These are phyloP conservation scores for Dryadomyces quercus-mongolicae DNA, from an alignment of 2,329 filamentous ascomycete genomes.

Conservation along the genomic window DNA sequence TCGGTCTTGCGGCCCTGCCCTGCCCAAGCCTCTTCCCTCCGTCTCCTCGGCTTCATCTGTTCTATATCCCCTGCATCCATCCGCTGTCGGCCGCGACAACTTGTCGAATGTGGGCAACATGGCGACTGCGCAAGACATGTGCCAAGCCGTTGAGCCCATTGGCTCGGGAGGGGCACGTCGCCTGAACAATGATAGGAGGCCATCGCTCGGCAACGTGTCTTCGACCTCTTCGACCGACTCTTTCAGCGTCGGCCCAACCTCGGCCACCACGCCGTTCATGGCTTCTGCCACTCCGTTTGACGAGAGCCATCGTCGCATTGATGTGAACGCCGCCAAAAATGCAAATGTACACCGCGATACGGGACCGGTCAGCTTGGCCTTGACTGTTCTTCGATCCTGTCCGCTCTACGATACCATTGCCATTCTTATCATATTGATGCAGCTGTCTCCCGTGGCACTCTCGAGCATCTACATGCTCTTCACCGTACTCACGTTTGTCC, in stretches of 20 bases:
- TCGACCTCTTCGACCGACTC: neutral
- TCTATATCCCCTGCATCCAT: neutral
- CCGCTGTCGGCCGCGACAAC: neutral
- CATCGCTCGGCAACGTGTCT: neutral
- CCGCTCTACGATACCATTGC: constrained; percentile 91
- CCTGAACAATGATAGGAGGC: neutral
- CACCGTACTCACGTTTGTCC: constrained; percentile 84
- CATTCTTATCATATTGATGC: constrained; percentile 90
- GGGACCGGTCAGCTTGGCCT: constrained; percentile 63
- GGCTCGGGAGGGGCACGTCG: neutral
- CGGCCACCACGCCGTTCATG: neutral
- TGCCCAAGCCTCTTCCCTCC: neutral
- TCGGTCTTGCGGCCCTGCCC: neutral
- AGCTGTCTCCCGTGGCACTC: constrained; percentile 77
- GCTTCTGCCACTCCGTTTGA: constrained; percentile 20
- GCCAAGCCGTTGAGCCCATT: neutral
- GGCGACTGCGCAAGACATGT: neutral
- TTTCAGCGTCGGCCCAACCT: neutral
- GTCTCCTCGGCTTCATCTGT: neutral
- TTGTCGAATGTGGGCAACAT: neutral
- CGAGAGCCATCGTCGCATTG: constrained; percentile 51
- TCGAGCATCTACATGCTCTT: constrained; percentile 87
- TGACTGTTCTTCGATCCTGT: constrained; percentile 80
- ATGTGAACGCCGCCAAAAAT: constrained; percentile 58
- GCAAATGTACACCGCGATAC: constrained; percentile 55